phyloP scores from a whole-genome alignment of 805 yeast genomes.

The Ogataea trehaloabstinens region DNA sequence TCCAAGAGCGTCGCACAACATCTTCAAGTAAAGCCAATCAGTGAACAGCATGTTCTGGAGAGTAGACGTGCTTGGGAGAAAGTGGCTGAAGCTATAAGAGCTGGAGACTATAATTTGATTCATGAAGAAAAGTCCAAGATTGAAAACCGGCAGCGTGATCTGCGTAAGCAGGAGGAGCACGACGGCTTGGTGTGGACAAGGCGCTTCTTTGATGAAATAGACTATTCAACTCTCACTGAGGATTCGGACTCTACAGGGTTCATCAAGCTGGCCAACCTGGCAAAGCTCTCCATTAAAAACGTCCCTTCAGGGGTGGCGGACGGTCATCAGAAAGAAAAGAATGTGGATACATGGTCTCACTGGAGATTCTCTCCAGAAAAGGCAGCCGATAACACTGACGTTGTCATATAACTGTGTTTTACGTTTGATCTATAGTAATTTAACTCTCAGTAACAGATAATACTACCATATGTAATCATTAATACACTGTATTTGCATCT shows the following conservation, averaged over 20 bases:
- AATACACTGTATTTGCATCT: background rate
- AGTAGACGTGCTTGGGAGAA: constrained; percentile 85
- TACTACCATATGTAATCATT: background rate
- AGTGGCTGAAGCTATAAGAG: constrained; percentile 83
- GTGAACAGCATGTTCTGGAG: constrained; percentile 77
- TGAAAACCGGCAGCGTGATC: constrained; percentile 82
- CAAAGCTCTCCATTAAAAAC: constrained; percentile 58
- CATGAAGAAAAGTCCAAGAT: constrained; percentile 71
- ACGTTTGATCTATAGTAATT: background rate
- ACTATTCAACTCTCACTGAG: constrained; percentile 31
- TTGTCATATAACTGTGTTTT: constrained; percentile 35
- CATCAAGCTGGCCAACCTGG: constrained; percentile 41
- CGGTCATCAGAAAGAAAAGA: constrained; percentile 41
- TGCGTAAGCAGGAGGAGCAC: constrained; percentile 70
- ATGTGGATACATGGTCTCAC: constrained; percentile 51
- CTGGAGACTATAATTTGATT: constrained; percentile 73
- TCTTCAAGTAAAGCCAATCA: constrained; percentile 75
- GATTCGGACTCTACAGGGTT: constrained; percentile 37
- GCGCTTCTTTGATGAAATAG: constrained; percentile 71
- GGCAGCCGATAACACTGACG: constrained; percentile 52
- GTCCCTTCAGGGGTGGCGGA: constrained; percentile 62
- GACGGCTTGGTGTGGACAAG: constrained; percentile 68
- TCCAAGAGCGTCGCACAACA: constrained; percentile 47
- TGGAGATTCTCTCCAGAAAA: constrained; percentile 65
- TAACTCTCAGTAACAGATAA: too few relatives aligned